Evolutionary conservation across 2,329 filamentous ascomycete genomes (phyloP).

Genomic region (Zymoseptoria tritici): DNA sequence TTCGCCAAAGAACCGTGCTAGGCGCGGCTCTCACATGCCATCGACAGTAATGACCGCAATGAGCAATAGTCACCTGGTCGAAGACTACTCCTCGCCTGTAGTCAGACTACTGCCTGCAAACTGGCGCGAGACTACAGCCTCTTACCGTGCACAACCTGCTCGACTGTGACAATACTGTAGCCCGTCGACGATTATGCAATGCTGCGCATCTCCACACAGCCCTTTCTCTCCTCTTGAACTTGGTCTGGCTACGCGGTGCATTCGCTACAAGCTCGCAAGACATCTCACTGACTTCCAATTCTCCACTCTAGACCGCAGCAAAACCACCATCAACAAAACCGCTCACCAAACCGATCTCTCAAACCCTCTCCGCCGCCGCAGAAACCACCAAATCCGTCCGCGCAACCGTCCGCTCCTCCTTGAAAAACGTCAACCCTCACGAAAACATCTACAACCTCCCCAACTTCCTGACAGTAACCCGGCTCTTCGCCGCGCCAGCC

Average conservation of each 20-base stretch:
- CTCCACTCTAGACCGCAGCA: not conserved
- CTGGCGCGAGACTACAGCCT: too few relatives aligned
- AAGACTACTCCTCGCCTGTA: too few relatives aligned
- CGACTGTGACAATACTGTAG: too few relatives aligned
- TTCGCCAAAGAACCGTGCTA: too few relatives aligned
- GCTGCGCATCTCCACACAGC: too few relatives aligned
- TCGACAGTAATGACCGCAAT: too few relatives aligned
- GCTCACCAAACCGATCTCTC: constrained; percentile 17
- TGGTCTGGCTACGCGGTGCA: too few relatives aligned
- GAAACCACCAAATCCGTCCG: constrained; percentile 25
- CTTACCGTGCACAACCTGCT: too few relatives aligned
- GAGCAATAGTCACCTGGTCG: too few relatives aligned
- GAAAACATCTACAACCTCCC: constrained; percentile 98
- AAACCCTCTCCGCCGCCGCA: constrained; percentile 20
- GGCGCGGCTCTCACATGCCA: too few relatives aligned
- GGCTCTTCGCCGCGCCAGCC: constrained; percentile 72
- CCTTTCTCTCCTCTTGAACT: not conserved
- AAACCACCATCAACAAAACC: constrained; percentile 1
- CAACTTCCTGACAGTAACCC: constrained; percentile 82
- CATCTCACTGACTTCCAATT: not conserved
- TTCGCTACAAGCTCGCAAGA: not conserved
- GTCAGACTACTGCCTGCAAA: too few relatives aligned
- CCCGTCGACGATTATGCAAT: too few relatives aligned
- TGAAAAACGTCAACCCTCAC: constrained; percentile 40
- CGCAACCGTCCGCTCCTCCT: constrained; percentile 26